These are phyloP conservation scores for Bidens hawaiensis DNA, from an alignment of 140 eudicot genomes.

Conservation along the genomic window DNA sequence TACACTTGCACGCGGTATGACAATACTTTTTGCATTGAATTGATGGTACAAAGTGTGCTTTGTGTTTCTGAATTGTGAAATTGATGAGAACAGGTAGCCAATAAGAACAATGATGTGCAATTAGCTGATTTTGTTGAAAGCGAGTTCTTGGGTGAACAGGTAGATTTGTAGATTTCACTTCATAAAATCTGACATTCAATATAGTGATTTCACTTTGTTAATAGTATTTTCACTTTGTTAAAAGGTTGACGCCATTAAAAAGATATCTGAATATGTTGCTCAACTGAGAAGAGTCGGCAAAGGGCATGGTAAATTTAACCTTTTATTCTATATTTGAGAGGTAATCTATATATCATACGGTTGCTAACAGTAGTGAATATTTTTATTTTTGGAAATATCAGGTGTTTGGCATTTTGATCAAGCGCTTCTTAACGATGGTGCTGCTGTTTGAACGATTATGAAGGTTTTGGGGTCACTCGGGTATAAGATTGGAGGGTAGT, in stretches of 20 bases:
- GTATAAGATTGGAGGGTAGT: background rate
- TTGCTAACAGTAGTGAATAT: constrained; percentile 5
- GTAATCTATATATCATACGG: background rate
- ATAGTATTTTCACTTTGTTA: background rate
- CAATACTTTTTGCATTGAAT: background rate
- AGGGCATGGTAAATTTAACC: constrained; percentile 72
- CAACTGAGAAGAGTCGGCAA: constrained; percentile 92
- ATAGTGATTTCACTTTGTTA: background rate
- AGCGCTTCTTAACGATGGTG: constrained; percentile 48
- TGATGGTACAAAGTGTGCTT: background rate
- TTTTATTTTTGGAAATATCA: constrained; percentile 30
- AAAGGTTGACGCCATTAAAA: constrained; percentile 95
- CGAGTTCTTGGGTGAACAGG: constrained; percentile 86
- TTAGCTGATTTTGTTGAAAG: constrained; percentile 87
- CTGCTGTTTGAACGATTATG: constrained; percentile 33
- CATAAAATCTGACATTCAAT: background rate
- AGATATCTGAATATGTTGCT: constrained; percentile 92
- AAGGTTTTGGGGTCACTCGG: constrained; percentile 8
- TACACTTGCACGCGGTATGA: constrained; percentile 70
- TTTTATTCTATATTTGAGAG: background rate
- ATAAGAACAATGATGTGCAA: constrained; percentile 67
- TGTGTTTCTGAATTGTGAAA: constrained; percentile 13
- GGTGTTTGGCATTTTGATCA: constrained; percentile 78
- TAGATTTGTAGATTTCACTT: constrained; percentile 14
- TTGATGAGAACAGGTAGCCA: constrained; percentile 60